These are phyloP conservation scores for Evansstolkia leycettana DNA, from an alignment of 495 filamentous ascomycete species.

Conservation along the genomic window DNA sequence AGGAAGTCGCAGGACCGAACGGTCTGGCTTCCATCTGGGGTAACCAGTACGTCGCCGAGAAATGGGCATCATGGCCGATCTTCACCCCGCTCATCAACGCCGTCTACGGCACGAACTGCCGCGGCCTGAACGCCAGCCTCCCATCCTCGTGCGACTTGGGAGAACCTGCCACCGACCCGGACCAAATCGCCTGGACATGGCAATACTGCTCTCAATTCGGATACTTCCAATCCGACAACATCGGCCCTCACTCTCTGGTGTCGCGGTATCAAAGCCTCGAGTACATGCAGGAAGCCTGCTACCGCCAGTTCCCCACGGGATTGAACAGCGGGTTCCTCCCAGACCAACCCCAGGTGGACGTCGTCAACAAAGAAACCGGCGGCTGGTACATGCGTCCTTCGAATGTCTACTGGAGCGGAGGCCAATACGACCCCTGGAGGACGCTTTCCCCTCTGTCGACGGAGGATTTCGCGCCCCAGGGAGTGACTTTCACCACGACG, in stretches of 20 bases:
- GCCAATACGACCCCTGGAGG: constrained; percentile 49
- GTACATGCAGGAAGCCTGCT: constrained; percentile 38
- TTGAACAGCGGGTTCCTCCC: constrained; percentile 32
- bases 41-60: constrained; percentile 27
- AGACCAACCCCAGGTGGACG: constrained; percentile 18
- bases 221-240: constrained; percentile 42
- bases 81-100: constrained; percentile 31
- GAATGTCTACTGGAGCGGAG: constrained; percentile 41
- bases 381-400: constrained; percentile 48
- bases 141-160: constrained; percentile 28
- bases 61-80: constrained; percentile 34
- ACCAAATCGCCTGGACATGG: constrained; percentile 43
- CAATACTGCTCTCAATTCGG: constrained; percentile 51
- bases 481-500: constrained; percentile 20
- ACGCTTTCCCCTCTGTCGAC: constrained; percentile 35
- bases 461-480: constrained; percentile 29
- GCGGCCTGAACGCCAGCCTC: constrained; percentile 15
- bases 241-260: constrained; percentile 33
- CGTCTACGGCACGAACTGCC: constrained; percentile 28
- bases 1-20: constrained; percentile 11
- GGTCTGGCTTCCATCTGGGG: constrained; percentile 31
- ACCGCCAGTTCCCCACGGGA: constrained; percentile 40
- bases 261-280: constrained; percentile 39
- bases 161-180: constrained; percentile 19
- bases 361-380: constrained; percentile 33